Evolutionary conservation across 1,284 basidiomycete genomes (phyloP), one percentile per base, ranked within the genome.

Genomic region (Sporisorium scitamineum): DNA sequence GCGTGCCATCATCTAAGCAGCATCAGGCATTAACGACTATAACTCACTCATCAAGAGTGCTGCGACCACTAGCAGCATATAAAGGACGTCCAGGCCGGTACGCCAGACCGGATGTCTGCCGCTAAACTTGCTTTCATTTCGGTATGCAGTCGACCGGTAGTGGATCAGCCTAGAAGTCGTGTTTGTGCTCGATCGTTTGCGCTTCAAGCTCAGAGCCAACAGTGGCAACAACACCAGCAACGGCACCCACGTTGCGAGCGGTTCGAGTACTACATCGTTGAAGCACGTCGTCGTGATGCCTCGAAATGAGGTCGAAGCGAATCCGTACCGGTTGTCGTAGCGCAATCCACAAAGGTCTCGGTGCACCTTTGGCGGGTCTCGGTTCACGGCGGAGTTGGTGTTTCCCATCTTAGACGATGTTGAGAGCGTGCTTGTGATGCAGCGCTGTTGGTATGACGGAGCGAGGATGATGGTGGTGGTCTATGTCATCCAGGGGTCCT

Each of bases 31-130:
- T 11, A 27, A 6, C 11, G 22, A 27, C 9, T 18, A 20, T 7
- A 5, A 77, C 76, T 70, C 52, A 80, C 78, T 80, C 78, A 80
- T 79, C 18, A 80, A 51, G 0, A 80, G 59, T 3, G 76, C 53
- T 20, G 79, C 79, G 3, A 77, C 55, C 6, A 79, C 52, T 26
- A 80, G 57, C 16, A 80, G 60, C 59, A 68, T 61, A 50, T 79
- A 78, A 2, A 80, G 24, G 6, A 77, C 54, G 37, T 65, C 62
- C 20, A 71, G 39, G 11, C 22, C 62, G 4, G 42, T 61, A 13
- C 56, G 57, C 53, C 22, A 50, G 22, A 26, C 71, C 7, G 62
- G 5, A 32, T 61, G 45, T 27, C 54, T 45, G 27, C 58, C 68
- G 27, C 68, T 58, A 14, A 63, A 47, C 24, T 56, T 62, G 56